Evolutionary conservation across 2,329 filamentous ascomycete genomes (phyloP).

Genomic region (Microdochium nivale): DNA sequence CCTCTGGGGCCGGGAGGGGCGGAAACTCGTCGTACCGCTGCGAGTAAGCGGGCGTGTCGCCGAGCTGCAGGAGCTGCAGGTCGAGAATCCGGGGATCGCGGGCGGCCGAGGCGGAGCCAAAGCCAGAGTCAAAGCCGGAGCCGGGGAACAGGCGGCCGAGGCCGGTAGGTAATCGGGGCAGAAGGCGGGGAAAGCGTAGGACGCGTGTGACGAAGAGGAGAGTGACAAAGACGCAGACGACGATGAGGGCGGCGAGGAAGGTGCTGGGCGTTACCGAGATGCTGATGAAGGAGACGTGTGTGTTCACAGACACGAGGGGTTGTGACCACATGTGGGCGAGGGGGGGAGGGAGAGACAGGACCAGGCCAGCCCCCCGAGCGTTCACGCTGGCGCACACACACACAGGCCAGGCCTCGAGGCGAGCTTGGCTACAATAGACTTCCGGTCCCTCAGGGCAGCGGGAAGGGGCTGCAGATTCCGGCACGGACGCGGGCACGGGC

Average conservation of each 20-base stretch:
- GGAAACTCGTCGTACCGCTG: conserved; percentile 12
- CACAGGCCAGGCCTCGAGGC: too few relatives aligned
- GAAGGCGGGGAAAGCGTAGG: conserved; percentile 24
- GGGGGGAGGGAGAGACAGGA: neutral
- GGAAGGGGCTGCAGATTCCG: too few relatives aligned
- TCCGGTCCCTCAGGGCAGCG: too few relatives aligned
- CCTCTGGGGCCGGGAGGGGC: conserved; percentile 12
- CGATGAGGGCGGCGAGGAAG: conserved; percentile 41
- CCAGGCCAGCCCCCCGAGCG: too few relatives aligned
- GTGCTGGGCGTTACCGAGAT: conserved; percentile 50
- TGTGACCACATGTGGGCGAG: conserved; percentile 14
- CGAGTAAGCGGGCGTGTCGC: neutral
- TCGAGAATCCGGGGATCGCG: neutral
- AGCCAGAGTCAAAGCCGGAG: neutral
- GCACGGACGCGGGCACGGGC: too few relatives aligned
- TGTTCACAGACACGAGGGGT: conserved; percentile 52
- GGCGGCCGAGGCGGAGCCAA: too few relatives aligned
- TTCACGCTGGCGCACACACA: too few relatives aligned
- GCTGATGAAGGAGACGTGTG: conserved; percentile 52
- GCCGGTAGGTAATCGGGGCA: conserved; percentile 23
- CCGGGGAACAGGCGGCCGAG: neutral
- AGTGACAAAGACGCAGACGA: conserved; percentile 43
- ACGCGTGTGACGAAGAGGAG: conserved; percentile 43
- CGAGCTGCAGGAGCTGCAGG: conserved; percentile 1
- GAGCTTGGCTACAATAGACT: too few relatives aligned